phyloP scores from a whole-genome alignment of 2,329 filamentous ascomycete species.

The Pseudocercospora eumusae region DNA sequence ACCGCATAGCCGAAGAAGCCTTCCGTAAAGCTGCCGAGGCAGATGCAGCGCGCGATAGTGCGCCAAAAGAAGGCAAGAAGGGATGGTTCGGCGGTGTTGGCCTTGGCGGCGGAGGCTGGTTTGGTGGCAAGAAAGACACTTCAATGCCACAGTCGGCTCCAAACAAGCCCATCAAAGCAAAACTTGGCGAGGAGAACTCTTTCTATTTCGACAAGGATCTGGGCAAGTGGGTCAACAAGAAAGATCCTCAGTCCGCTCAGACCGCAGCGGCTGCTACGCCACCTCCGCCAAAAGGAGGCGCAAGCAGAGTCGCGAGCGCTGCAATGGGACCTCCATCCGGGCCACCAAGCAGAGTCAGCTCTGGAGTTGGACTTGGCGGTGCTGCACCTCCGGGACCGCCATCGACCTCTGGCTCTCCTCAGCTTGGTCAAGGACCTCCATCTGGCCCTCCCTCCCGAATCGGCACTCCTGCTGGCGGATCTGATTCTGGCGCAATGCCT shows the following conservation, averaged over 20 bases:
- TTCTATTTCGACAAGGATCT: constrained; percentile 96
- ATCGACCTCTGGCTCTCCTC: constrained; percentile 14
- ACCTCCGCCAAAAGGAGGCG: constrained; percentile 68
- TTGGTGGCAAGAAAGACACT: constrained; percentile 61
- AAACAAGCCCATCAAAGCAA: constrained; percentile 76
- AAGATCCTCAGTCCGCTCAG: constrained; percentile 61
- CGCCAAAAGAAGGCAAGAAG: constrained; percentile 45
- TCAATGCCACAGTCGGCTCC: constrained; percentile 60
- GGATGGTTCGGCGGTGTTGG: constrained; percentile 48
- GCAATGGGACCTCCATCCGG: constrained; percentile 55
- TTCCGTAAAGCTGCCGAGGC: constrained; percentile 79
- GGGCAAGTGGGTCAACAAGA: constrained; percentile 98
- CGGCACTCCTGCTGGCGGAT: constrained; percentile 35
- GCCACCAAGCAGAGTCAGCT: constrained; percentile 34
- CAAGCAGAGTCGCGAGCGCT: constrained; percentile 56
- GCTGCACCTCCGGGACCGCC: constrained; percentile 14
- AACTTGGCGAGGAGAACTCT: constrained; percentile 87
- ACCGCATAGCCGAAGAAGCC: constrained; percentile 79
- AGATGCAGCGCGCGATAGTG: constrained; percentile 64
- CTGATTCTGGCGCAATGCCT: constrained; percentile 18
- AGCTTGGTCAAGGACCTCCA: constrained; percentile 15
- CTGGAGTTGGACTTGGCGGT: constrained; percentile 23
- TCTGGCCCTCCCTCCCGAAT: constrained; percentile 37
- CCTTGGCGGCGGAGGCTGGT: constrained; percentile 77
- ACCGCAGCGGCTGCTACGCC: constrained; percentile 61